Base-by-base conservation (phyloP, 164 flowering plant species). In the Stephania japonica region DNA sequence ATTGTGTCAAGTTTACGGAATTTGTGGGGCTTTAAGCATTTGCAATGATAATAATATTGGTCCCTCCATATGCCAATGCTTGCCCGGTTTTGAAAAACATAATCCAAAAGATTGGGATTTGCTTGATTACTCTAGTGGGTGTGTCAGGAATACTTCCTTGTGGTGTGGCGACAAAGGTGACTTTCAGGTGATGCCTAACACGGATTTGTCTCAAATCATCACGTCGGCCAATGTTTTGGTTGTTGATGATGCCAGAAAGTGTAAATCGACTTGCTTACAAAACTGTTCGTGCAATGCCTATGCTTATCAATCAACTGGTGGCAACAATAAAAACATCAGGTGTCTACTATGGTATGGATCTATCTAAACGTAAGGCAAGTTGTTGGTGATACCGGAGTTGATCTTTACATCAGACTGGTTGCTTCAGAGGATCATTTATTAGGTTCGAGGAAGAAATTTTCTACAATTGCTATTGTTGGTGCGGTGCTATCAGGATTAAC, bases 171-270 rank as follows among this genome's bases (percentile, higher is more conserved):
- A 66, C 0, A 59, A 47, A 38, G 76, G 72, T 27, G 12, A 6
- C 14, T 81, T 76, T 68, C 65, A 13, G 43, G 13, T 25, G 43
- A 69, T 24, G 32, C 41, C 72, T 21, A 56, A 62, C 65, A 62
- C 69, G 69, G 44, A 24, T 24, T 64, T 78, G 59, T 78, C 78
- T 6, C 53, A 27, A 71, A 49, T 65, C 6, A 27, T 53, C 56
- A 84, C 84, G 42, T 83, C 81, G 64, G 53, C 78, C 66, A 67
- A 38, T 6, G 69, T 16, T 1, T 70, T 24, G 43, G 23, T 12
- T 26, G 38, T 59, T 7, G 79, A 19, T 81, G 84, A 85, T 16
- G 27, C n/a, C 79, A 80, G 11, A 75, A 74, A 3, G 63, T 82
- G 10, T 42, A 32, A 32, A 4, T 32, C 38, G 38, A 2, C 38